Percentiles rank a stretch among this genome's conserved stretches.
These are phyloP conservation scores for Russula vinacea DNA, from an alignment of 768 basidiomycete species.

Conservation along the genomic window DNA sequence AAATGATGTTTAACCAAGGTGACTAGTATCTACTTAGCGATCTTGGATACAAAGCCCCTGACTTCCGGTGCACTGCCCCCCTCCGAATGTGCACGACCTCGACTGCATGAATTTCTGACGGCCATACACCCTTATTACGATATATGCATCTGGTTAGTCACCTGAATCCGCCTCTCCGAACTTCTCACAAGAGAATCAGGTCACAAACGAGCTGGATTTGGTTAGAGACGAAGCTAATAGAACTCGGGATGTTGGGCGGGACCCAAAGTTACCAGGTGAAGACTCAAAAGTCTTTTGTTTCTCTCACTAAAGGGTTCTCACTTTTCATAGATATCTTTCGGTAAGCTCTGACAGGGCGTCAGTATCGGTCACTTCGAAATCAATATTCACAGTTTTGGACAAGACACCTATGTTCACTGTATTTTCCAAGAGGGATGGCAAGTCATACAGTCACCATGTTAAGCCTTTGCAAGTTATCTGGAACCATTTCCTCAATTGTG, in stretches of 20 bases:
- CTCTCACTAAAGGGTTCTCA: background rate
- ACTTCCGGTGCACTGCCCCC: slow-evolving; percentile 79
- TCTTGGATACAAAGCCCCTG: slow-evolving; percentile 80
- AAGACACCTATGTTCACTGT: slow-evolving; percentile 88
- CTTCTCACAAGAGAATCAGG: slow-evolving; percentile 41
- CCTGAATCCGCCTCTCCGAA: background rate
- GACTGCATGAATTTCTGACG: slow-evolving; percentile 80
- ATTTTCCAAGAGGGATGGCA: slow-evolving; percentile 67
- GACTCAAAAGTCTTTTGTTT: slow-evolving; percentile 2
- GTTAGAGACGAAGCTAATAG: slow-evolving; percentile 84
- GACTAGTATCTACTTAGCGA: slow-evolving; percentile 46
- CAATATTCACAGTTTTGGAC: slow-evolving; percentile 59
- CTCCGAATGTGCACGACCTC: slow-evolving; percentile 76
- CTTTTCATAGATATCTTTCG: slow-evolving; percentile 27
- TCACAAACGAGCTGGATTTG: slow-evolving; percentile 87
- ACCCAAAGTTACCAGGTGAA: slow-evolving; percentile 64
- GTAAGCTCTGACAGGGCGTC: slow-evolving; percentile 8
- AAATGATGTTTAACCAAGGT: background rate
- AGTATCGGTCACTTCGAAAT: slow-evolving; percentile 12
- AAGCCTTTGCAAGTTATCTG: slow-evolving; percentile 84
- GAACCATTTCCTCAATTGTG: slow-evolving; percentile 82
- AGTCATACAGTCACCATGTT: slow-evolving; percentile 76
- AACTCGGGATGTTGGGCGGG: slow-evolving; percentile 79
- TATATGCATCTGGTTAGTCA: slow-evolving; percentile 75
- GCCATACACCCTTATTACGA: slow-evolving; percentile 80